Evolutionary conservation across 352 stramenopile species (phyloP).

Genomic region (Pelagophyceae sp.): DNA sequence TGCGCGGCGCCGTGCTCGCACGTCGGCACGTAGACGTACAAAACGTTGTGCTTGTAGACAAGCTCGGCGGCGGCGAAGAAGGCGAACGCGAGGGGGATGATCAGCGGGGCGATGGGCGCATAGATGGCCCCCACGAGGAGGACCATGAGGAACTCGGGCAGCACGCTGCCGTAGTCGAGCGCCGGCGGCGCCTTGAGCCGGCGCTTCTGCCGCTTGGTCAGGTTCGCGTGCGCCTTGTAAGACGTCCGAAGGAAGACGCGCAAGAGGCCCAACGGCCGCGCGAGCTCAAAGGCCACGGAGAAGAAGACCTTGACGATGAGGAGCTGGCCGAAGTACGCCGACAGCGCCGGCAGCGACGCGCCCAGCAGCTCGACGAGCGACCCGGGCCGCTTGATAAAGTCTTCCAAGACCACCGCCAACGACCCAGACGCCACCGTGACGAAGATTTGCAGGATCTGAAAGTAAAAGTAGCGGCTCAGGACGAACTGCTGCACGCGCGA

Average conservation of each 20-base stretch:
- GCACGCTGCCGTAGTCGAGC: background rate
- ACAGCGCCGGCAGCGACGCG: slow-evolving; percentile 48
- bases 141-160: slow-evolving; percentile 44
- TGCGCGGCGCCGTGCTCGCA: slow-evolving; percentile 58
- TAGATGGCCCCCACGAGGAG: slow-evolving; percentile 66
- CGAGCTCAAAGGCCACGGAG: background rate
- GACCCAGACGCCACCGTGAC: slow-evolving; percentile 57
- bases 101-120: slow-evolving; percentile 45
- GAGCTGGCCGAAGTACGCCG: slow-evolving; percentile 57
- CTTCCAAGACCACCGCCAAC: slow-evolving; percentile 45
- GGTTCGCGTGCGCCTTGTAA: background rate
- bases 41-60: slow-evolving; percentile 66
- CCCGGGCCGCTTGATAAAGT: slow-evolving; percentile 52
- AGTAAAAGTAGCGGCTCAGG: slow-evolving; percentile 55
- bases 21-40: slow-evolving; percentile 63
- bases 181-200: background rate
- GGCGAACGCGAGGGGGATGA: slow-evolving; percentile 50
- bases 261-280: background rate
- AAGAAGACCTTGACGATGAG: slow-evolving; percentile 55
- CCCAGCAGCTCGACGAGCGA: slow-evolving; percentile 47
- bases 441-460: slow-evolving; percentile 55
- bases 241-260: background rate
- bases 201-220: background rate
- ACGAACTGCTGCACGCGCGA: slow-evolving; percentile 44
- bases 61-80: slow-evolving; percentile 59